Evolutionary conservation across 108 stramenopile species (phyloP).

Genomic region (Fragilaria radians): DNA sequence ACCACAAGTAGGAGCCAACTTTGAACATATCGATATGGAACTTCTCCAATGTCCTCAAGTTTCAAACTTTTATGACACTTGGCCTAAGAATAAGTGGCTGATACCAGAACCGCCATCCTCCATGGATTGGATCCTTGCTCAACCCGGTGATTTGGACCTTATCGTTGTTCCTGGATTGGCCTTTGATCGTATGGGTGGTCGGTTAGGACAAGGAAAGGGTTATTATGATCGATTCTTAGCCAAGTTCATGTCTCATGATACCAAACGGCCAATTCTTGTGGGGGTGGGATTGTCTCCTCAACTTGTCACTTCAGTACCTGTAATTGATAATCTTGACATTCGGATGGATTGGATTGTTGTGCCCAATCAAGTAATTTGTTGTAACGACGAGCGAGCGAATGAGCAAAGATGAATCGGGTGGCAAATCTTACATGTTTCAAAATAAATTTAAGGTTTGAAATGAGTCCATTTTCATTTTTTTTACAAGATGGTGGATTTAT

Average conservation of each 20-base stretch:
- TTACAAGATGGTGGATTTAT: too few species aligned
- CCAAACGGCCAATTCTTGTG: slow-evolving; percentile 36
- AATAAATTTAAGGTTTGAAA: too few species aligned
- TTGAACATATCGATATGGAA: slow-evolving; percentile 85
- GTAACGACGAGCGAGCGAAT: too few species aligned
- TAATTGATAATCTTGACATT: slow-evolving; percentile 54
- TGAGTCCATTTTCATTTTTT: too few species aligned
- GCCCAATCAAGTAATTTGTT: slow-evolving; percentile 34
- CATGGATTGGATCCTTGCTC: slow-evolving; percentile 23
- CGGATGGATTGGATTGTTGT: slow-evolving; percentile 63
- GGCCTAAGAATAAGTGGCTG: slow-evolving; percentile 86
- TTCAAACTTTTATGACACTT: slow-evolving; percentile 51
- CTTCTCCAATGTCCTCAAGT: slow-evolving; percentile 28
- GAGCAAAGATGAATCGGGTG: too few species aligned
- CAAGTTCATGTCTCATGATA: slow-evolving; percentile 28
- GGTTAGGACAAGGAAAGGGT: slow-evolving; percentile 87
- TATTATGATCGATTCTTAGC: slow-evolving; percentile 88
- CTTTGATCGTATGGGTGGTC: slow-evolving; percentile 57
- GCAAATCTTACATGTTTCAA: too few species aligned
- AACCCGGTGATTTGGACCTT: slow-evolving; percentile 78
- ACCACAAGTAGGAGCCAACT: slow-evolving; percentile 80
- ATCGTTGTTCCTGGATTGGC: slow-evolving; percentile 81
- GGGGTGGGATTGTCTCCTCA: slow-evolving; percentile 68
- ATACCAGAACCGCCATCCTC: slow-evolving; percentile 79
- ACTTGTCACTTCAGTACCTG: slow-evolving; percentile 36